Base-by-base conservation (phyloP, 2,329 filamentous ascomycete species). In the Exophiala dermatitidis region DNA sequence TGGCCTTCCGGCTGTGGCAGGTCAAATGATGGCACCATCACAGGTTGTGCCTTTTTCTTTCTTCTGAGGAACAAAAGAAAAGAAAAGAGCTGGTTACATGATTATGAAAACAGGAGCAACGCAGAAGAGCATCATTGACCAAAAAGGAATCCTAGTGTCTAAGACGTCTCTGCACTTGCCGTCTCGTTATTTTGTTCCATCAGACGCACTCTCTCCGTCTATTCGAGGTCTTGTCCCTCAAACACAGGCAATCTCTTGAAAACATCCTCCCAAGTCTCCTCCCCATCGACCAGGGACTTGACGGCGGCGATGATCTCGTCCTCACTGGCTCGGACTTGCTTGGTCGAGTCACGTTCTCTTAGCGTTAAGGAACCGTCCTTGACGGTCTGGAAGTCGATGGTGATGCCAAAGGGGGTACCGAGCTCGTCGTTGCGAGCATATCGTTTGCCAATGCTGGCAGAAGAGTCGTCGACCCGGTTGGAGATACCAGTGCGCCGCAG, bases 361-460 rank as follows among this genome's bases (percentile, higher is more conserved):
- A 97, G 80, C 1, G 91, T 97, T 67, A 94, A 81, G 5, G 86
- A 86, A 67, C 82, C 82, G 69, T 96, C 90, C 72, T 95, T 83
- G 62, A 95, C 76, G 45, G 88, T 94, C 77, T 97, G 88, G 80
- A 96, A 97, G 71, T 97, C 91, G 56, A 97, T 82, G 0, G 91
- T 97, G 70, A 97, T 84, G 67, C 90, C 91, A 60, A 96, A 84
- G 5, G 91, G 89, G 42, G 93, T 97, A 65, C 91, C 93, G 54
- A 96, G 81, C 74, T 97, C 91, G 71, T 97, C 91, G 69, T 96
- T 96, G 65, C 93, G 84, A 68, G 86, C 84, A 72, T 95, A 97
- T 50, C 91, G 86, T 78, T 95, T 95, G 69, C 91, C 91, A 64
- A 97, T 97, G 59, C 84, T 90, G 57, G 90, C 90, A 30, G 86